Conservation (phyloP, 140 eudicot species). For the Artemisia princeps region DNA sequence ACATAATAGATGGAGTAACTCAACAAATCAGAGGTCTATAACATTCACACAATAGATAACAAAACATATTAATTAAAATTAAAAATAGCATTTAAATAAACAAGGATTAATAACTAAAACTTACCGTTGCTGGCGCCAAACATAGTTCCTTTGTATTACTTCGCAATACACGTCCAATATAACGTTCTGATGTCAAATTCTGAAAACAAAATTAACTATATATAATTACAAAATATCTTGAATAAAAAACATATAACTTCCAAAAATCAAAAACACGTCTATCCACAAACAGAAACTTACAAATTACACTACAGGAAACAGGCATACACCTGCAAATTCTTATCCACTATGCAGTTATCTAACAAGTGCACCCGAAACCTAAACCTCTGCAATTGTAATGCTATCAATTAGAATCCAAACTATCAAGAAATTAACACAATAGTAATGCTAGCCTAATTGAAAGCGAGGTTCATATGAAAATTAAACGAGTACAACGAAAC, state of each 20-base stretch:
- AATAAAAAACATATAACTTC: slow-evolving; percentile 3
- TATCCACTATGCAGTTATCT: slow-evolving; percentile 3
- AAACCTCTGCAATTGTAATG: too few species aligned
- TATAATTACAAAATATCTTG: not conserved
- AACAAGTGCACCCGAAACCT: too few species aligned
- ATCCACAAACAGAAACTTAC: not conserved
- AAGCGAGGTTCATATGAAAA: too few species aligned
- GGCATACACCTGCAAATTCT: slow-evolving; percentile 13
- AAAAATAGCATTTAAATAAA: not conserved
- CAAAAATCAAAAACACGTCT: slow-evolving; percentile 1
- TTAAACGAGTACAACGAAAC: too few species aligned
- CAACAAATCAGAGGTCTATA: not conserved
- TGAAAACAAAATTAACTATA: slow-evolving; percentile 11
- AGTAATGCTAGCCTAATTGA: too few species aligned
- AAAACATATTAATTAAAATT: not conserved
- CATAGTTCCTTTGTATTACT: slow-evolving; percentile 30
- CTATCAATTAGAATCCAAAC: too few species aligned
- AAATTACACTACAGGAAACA: slow-evolving; percentile 12
- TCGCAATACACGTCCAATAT: slow-evolving; percentile 19
- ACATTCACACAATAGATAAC: not conserved
- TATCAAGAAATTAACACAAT: too few species aligned
- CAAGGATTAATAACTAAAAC: slow-evolving; percentile 18
- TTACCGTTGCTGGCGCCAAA: slow-evolving; percentile 46
- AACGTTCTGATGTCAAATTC: slow-evolving; percentile 21
- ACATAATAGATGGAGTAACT: not conserved